Conservation (phyloP, 768 basidiomycete species). For the Galerina marginata region DNA sequence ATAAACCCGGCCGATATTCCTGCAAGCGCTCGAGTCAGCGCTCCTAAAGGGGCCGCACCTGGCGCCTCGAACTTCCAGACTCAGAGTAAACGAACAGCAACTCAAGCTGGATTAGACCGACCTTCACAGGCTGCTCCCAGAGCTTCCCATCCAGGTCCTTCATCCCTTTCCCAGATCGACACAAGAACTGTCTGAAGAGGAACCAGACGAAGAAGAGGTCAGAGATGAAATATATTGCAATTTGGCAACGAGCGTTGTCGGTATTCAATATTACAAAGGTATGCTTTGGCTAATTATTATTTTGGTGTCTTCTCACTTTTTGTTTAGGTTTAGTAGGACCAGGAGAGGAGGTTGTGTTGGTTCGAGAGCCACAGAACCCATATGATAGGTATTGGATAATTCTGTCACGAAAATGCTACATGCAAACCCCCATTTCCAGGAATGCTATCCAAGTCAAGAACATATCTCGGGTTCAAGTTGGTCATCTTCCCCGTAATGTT, state of each 20-base stretch:
- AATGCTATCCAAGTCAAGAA: slow-evolving; percentile 87
- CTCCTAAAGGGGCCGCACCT: slow-evolving; percentile 7
- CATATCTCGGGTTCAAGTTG: slow-evolving; percentile 75
- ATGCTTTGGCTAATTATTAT: slow-evolving; percentile 3
- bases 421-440: slow-evolving; percentile 35
- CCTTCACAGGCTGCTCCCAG: not conserved
- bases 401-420: not conserved
- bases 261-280: slow-evolving; percentile 85
- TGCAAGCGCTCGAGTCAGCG: slow-evolving; percentile 38
- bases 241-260: slow-evolving; percentile 70
- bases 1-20: slow-evolving; percentile 68
- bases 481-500: slow-evolving; percentile 72
- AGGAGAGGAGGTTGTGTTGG: slow-evolving; percentile 76
- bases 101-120: slow-evolving; percentile 25
- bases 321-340: slow-evolving; percentile 75
- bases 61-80: slow-evolving; percentile 26
- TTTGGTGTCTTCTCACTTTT: slow-evolving; percentile 8
- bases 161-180: slow-evolving; percentile 24
- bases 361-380: slow-evolving; percentile 67
- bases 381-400: slow-evolving; percentile 60
- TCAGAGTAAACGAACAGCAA: slow-evolving; percentile 52
- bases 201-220: slow-evolving; percentile 47
- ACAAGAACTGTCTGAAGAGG: slow-evolving; percentile 51
- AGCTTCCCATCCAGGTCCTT: not conserved
- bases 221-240: slow-evolving; percentile 73